Evolutionary conservation across 2,329 filamentous ascomycete genomes (phyloP).

Genomic region (Aspergillus niger): DNA sequence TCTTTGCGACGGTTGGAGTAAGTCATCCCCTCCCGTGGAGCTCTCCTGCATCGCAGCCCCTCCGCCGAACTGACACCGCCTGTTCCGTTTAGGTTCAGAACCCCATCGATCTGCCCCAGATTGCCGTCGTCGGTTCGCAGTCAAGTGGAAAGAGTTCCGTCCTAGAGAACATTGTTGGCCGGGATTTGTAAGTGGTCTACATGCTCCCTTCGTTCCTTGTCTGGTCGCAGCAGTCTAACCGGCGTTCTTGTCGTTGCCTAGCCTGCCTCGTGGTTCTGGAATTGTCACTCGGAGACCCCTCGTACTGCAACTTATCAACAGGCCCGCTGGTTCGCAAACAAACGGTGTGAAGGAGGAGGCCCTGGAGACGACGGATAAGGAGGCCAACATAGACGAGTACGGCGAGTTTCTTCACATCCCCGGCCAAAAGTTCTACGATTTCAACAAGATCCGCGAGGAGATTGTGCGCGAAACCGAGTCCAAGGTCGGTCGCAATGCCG

Average conservation of each 20-base stretch:
- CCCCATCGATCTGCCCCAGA: slow-evolving; percentile 97
- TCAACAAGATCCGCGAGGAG: slow-evolving; percentile 97
- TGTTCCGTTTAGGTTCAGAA: slow-evolving; percentile 74
- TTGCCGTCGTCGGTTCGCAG: slow-evolving; percentile 96
- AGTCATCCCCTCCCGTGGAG: slow-evolving; percentile 36
- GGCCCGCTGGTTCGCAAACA: slow-evolving; percentile 63
- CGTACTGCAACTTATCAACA: slow-evolving; percentile 97
- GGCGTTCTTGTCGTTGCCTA: slow-evolving; percentile 42
- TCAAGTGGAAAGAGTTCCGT: slow-evolving; percentile 99
- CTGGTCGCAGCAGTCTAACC: slow-evolving; percentile 28
- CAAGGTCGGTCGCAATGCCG: slow-evolving; percentile 93
- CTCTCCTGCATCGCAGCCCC: slow-evolving; percentile 8
- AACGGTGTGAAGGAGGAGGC: slow-evolving; percentile 73
- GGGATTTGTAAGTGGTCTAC: slow-evolving; percentile 80
- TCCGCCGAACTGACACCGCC: slow-evolving; percentile 29
- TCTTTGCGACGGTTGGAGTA: slow-evolving; percentile 93
- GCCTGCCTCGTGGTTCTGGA: slow-evolving; percentile 92
- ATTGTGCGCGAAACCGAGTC: slow-evolving; percentile 95
- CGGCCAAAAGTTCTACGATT: slow-evolving; percentile 96
- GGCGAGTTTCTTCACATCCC: slow-evolving; percentile 98
- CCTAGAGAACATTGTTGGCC: slow-evolving; percentile 95
- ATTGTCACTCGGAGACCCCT: slow-evolving; percentile 96
- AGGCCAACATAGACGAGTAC: slow-evolving; percentile 93
- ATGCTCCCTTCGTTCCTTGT: slow-evolving; percentile 1
- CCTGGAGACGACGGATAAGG: slow-evolving; percentile 72